A percentile compares a stretch with the other conserved stretches of the same genome.
Conservation (phyloP, 208 protist genomes). For the Leptomonas pyrrhocoris region DNA sequence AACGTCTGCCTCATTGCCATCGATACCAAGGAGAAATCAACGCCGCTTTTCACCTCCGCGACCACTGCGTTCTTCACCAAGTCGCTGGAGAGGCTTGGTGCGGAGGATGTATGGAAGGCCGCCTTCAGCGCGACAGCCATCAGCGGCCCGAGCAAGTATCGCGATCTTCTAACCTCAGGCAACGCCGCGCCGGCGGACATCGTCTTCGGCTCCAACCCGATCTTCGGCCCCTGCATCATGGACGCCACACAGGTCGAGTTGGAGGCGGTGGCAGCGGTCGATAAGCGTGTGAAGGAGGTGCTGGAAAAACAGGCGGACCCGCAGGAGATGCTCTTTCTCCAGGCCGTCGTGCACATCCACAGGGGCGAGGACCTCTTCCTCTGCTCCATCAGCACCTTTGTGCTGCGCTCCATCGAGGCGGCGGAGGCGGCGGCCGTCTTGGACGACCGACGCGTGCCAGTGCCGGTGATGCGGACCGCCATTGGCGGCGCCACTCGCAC, state of each 20-base stretch:
- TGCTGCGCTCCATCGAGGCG: constrained; percentile 36
- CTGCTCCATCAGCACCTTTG: constrained; percentile 41
- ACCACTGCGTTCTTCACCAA: constrained; percentile 32
- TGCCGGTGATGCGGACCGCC: constrained; percentile 43
- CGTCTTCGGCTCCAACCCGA: constrained; percentile 58
- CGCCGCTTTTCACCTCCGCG: constrained; percentile 23
- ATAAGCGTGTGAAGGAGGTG: constrained; percentile 28
- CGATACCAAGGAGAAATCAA: constrained; percentile 21
- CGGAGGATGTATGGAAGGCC: constrained; percentile 34
- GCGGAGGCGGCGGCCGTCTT: constrained; percentile 43
- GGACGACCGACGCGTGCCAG: constrained; percentile 49
- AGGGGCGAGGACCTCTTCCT: constrained; percentile 36
- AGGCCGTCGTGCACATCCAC: constrained; percentile 42
- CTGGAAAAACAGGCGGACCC: constrained; percentile 31
- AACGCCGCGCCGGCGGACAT: constrained; percentile 29
- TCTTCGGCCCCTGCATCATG: constrained; percentile 63
- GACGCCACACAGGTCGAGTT: constrained; percentile 34
- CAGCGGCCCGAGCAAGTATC: constrained; percentile 33
- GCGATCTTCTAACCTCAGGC: constrained; percentile 40
- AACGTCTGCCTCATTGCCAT: constrained; percentile 31
- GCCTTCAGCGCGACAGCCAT: constrained; percentile 42
- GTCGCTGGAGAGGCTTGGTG: constrained; percentile 23
- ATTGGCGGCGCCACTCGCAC: constrained; percentile 56
- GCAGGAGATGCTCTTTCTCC: constrained; percentile 45
- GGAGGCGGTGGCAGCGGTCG: constrained; percentile 29